Conservation (phyloP, 2,329 filamentous ascomycete genomes). For the Calonectria pteridis region DNA sequence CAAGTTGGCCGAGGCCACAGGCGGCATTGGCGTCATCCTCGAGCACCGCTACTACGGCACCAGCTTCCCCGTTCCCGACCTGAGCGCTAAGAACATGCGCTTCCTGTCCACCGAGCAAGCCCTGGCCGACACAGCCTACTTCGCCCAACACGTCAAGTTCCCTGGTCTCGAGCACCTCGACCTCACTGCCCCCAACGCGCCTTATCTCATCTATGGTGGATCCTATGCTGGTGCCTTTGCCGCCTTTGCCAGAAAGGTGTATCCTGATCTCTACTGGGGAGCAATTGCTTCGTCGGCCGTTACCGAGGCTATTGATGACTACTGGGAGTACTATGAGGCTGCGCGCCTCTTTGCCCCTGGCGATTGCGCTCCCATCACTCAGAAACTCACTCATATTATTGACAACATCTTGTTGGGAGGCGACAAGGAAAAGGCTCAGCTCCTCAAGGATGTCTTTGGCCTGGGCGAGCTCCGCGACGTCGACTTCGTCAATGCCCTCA, state of each 20-base stretch:
- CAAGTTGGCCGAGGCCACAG: constrained; percentile 76
- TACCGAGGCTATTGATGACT: constrained; percentile 81
- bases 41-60: constrained; percentile 91
- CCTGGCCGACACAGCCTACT: constrained; percentile 84
- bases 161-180: constrained; percentile 76
- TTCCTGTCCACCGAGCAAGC: constrained; percentile 89
- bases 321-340: constrained; percentile 73
- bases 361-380: constrained; percentile 74
- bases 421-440: constrained; percentile 55
- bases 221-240: constrained; percentile 87
- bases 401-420: constrained; percentile 64
- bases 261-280: constrained; percentile 83
- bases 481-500: constrained; percentile 62
- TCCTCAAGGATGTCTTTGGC: constrained; percentile 63
- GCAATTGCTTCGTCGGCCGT: constrained; percentile 86
- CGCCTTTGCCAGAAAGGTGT: constrained; percentile 80
- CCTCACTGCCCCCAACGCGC: constrained; percentile 72
- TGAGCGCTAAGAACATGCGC: constrained; percentile 77
- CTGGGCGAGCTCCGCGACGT: constrained; percentile 58
- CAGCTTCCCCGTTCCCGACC: constrained; percentile 76
- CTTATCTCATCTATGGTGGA: constrained; percentile 86
- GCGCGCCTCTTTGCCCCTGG: constrained; percentile 62
- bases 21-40: constrained; percentile 82
- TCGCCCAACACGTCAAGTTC: constrained; percentile 79
- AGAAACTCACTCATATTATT: constrained; percentile 65